Base-by-base conservation (phyloP, 495 filamentous ascomycete genomes). In the Aspergillus taichungensis region DNA sequence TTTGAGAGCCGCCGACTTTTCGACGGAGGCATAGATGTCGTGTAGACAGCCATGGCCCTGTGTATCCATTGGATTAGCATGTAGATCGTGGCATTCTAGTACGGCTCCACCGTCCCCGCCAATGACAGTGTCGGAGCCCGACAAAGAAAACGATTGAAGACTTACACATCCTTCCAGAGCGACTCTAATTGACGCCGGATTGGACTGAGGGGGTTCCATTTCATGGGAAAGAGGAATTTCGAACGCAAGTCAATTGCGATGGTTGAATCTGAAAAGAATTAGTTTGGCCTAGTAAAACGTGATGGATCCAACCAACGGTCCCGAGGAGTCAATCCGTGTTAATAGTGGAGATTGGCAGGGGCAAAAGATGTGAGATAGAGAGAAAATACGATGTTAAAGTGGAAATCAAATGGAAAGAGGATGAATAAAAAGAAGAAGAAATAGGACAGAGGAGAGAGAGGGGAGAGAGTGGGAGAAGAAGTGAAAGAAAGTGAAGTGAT, bases 11-110 rank as follows among this genome's bases (percentile, higher is more conserved):
- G 79, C 81, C 9, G 85, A 65, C 32, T 67, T 67, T 12, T 75
- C 63, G 18, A 94, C 74, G 7, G 84, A 80, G 0, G 84, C 76
- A 57, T 98, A 98, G 43, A 98, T 96, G 18, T 84, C 84, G 52
- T 95, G 73, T 31, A 98, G 77, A 8, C 83, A 85, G 30, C 92
- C 92, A 64, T 98, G 92, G 37, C 88, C 92, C 88, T 91, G 45
- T 10, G 9, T 45, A 43, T 47, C 40, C 18, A 43, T 49, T 40
- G 8, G 43, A 40, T 57, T 48, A 62, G 35, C 35, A 42, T 24
- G 18, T 24, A 24, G 18, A 24, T 24, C 18, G 18, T 24, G 18
- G 18, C 18, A 24, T 24, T 24, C 1, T 24, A 24, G 18, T 24
- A 24, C 18, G 18, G 18, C 18, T 24, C 18, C 18, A 24, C 18